These are phyloP conservation scores for Teratosphaeriaceae sp. DNA, from an alignment of 2,329 filamentous ascomycete genomes.

Conservation along the genomic window DNA sequence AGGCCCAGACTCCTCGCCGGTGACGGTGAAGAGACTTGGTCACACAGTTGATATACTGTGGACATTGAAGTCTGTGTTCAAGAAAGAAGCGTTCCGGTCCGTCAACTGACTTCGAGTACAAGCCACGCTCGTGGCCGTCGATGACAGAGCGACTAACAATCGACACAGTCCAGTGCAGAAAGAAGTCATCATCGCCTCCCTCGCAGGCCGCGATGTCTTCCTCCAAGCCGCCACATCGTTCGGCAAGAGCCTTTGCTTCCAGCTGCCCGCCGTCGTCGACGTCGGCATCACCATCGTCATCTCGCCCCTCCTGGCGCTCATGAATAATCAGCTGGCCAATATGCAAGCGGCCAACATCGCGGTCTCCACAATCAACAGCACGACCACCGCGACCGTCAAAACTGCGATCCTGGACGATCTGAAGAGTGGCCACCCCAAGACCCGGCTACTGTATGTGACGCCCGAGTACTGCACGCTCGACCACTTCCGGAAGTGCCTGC, in stretches of 20 bases:
- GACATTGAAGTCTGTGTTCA: constrained; percentile 31
- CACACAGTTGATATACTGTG: constrained; percentile 31
- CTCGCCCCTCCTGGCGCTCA: constrained; percentile 80
- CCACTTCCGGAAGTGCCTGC: constrained; percentile 67
- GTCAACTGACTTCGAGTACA: too few species aligned
- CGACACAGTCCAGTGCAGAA: constrained; percentile 65
- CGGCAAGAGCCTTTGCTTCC: constrained; percentile 89
- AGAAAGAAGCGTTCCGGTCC: constrained; percentile 29
- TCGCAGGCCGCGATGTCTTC: constrained; percentile 84
- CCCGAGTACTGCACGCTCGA: constrained; percentile 79
- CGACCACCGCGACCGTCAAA: constrained; percentile 59
- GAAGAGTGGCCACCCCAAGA: constrained; percentile 77
- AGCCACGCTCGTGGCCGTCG: too few species aligned
- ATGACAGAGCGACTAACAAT: too few species aligned
- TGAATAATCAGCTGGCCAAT: constrained; percentile 91
- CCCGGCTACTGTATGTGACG: constrained; percentile 83
- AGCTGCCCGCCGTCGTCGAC: constrained; percentile 81
- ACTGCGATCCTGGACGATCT: constrained; percentile 71
- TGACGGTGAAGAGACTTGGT: constrained; percentile 13
- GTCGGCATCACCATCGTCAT: constrained; percentile 87
- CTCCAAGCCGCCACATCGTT: constrained; percentile 87
- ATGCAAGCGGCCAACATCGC: constrained; percentile 67
- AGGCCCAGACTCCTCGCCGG: too few species aligned
- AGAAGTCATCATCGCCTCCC: constrained; percentile 76
- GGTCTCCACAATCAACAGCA: constrained; percentile 82